A percentile compares a stretch with the other conserved stretches of the same genome.
phyloP scores from a whole-genome alignment of 2,329 filamentous ascomycete species.

The Berkeleyomyces basicola region DNA sequence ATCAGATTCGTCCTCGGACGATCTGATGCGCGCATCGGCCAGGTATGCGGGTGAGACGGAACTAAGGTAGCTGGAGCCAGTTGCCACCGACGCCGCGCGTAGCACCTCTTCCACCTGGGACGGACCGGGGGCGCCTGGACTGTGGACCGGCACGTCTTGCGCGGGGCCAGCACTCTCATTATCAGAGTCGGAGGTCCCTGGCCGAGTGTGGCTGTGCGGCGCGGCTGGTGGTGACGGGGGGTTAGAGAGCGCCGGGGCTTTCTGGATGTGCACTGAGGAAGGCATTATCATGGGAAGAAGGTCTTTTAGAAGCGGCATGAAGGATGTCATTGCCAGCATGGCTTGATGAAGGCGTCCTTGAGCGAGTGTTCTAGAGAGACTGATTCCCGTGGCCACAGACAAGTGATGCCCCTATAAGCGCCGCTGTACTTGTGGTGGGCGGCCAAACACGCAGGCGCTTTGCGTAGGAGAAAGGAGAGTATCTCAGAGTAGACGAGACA shows the following conservation, averaged over 20 bases:
- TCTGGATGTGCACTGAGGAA: constrained; percentile 36
- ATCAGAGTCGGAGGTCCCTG: background rate
- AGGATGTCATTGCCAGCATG: constrained; percentile 37
- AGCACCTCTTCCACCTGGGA: background rate
- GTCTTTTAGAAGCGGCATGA: constrained; percentile 40
- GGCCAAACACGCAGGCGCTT: background rate
- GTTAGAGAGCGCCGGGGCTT: constrained; percentile 20
- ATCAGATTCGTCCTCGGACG: constrained; percentile 20
- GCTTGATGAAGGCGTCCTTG: background rate
- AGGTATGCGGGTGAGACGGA: background rate
- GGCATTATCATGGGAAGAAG: constrained; percentile 44
- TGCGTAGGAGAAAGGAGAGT: background rate
- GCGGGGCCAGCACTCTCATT: background rate
- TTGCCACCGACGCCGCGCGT: background rate
- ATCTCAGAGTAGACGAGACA: background rate
- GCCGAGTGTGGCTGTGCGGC: constrained; percentile 15
- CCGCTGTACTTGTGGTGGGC: background rate
- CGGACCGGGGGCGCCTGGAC: background rate
- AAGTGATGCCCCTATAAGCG: background rate
- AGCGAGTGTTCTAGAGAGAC: background rate
- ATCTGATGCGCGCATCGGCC: background rate
- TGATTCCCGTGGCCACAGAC: background rate
- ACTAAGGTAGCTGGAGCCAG: background rate
- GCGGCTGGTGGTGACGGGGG: constrained; percentile 23
- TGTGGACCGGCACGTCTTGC: background rate